Base-by-base conservation (phyloP, 2,329 filamentous ascomycete genomes). In the Diaporthe vaccinii region DNA sequence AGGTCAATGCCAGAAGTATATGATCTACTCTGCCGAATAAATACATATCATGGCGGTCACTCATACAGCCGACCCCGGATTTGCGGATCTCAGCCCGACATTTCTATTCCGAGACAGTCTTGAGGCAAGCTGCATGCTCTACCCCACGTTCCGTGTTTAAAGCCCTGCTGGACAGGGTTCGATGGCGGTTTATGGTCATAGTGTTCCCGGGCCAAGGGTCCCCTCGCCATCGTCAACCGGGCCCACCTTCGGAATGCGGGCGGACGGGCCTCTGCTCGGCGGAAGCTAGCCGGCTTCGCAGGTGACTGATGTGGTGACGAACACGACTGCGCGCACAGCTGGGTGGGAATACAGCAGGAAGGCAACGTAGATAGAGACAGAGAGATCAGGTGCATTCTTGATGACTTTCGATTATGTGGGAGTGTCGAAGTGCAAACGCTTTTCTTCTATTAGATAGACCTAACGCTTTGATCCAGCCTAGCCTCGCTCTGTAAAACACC, bases 191-290 rank as follows among this genome's bases (percentile, higher is more conserved):
- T 41, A 28, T 31, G 41, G 25, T 4, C 28, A 17, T 14, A 12
- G 41, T 49, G 61, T n/a, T 34, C 28, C 41, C 61, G 61, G 61
- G 25, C 17, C 41, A 44, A 41, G n/a, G 67, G 39, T 44, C n/a
- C 46, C 46, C 34, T 41, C 22, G 8, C 31, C 36, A 70, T 53
- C 28, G 15, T 62, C 44, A 10, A 25, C 44, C 57, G 44, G 70
- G 57, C 70, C 70, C 57, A 72, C 57, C 57, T 41, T 62, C 57
- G 70, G 70, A 15, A 72, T 41, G 70, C 44, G 70, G 70, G 57
- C 57, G 70, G 70, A 31, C 44, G 57, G 22, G 28, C 17, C 20
- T 39, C 14, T 34, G 10, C 14, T 61, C 22, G 8, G 25, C 41
- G 55, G 69, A 61, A 46, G 31, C 22, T n/a, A 28, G 39, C 39